Evolutionary conservation across 2,329 filamentous ascomycete species (phyloP).

Genomic region (Ophiostoma perfectum): DNA sequence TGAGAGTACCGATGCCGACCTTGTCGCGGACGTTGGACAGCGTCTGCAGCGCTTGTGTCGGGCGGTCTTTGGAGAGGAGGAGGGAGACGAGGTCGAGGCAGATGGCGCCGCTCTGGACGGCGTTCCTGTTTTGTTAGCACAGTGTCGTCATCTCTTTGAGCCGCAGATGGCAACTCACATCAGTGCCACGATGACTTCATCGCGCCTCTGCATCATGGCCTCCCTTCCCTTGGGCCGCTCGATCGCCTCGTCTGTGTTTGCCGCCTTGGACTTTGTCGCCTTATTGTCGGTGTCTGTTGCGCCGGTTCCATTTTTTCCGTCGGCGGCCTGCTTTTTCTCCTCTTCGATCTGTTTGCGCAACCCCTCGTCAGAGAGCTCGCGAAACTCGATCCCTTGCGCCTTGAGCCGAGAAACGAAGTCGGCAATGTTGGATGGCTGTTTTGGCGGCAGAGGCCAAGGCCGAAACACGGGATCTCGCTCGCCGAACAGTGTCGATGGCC

Average conservation of each 20-base stretch:
- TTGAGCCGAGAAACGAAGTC: conserved; percentile 77
- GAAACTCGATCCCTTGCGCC: conserved; percentile 72
- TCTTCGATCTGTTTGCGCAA: conserved; percentile 62
- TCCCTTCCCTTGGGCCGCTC: conserved; percentile 28
- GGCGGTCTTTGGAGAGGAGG: conserved; percentile 74
- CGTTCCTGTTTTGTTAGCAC: conserved; percentile 33
- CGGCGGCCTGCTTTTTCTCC: conserved; percentile 37
- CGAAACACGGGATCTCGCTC: conserved; percentile 40
- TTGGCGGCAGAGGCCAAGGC: conserved; percentile 56
- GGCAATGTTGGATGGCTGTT: conserved; percentile 56
- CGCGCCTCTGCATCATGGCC: conserved; percentile 46
- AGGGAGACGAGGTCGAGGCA: conserved; percentile 79
- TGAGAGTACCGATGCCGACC: conserved; percentile 69
- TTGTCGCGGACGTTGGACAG: conserved; percentile 64
- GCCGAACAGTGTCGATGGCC: conserved; percentile 22
- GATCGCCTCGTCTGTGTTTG: conserved; percentile 33
- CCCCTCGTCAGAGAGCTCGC: conserved; percentile 67
- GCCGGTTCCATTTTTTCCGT: neutral
- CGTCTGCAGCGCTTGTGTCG: conserved; percentile 61
- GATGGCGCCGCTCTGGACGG: conserved; percentile 58
- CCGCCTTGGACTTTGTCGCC: conserved; percentile 18
- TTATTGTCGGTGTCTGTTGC: conserved; percentile 39
- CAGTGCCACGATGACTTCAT: conserved; percentile 54
- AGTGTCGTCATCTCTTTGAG: no score
- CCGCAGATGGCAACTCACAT: conserved; percentile 38